phyloP scores from a whole-genome alignment of 805 yeast genomes.

The Lipomyces mesembrius region DNA sequence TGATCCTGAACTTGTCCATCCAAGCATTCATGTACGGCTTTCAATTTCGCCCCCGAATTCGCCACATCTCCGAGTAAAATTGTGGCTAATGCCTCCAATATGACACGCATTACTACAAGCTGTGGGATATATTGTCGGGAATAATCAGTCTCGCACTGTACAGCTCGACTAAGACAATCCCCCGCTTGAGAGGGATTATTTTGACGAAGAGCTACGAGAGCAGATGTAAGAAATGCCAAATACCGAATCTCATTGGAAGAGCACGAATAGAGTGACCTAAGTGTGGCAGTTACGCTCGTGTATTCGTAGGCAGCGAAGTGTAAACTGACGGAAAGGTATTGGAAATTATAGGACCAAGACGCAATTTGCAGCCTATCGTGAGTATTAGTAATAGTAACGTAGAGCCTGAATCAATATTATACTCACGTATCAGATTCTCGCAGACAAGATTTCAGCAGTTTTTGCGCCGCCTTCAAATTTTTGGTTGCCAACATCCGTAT shows the following conservation, averaged over 20 bases:
- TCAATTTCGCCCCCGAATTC: conserved; percentile 12
- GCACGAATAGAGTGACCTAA: conserved; percentile 24
- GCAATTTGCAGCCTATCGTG: conserved; percentile 8
- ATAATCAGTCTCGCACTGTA: conserved; percentile 32
- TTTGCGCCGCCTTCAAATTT: conserved; percentile 28
- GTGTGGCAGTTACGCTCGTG: not conserved
- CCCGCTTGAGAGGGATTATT: conserved; percentile 14
- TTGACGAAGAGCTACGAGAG: conserved; percentile 23
- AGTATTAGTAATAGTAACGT: not conserved
- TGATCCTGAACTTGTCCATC: conserved; percentile 17
- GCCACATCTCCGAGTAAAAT: conserved; percentile 7
- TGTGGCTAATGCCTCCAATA: conserved; percentile 13
- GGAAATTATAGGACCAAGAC: conserved; percentile 30
- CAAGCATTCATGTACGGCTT: conserved; percentile 18
- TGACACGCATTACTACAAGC: conserved; percentile 28
- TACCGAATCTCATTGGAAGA: conserved; percentile 29
- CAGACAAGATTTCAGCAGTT: conserved; percentile 21
- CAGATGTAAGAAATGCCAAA: conserved; percentile 16
- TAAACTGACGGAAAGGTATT: conserved; percentile 16
- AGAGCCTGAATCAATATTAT: not conserved
- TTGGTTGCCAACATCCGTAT: conserved; percentile 22
- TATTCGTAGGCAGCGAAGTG: conserved; percentile 12
- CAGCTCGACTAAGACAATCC: conserved; percentile 20
- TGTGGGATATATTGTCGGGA: conserved; percentile 30
- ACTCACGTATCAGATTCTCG: conserved; percentile 24